Conservation (phyloP, 352 stramenopile genomes). For the Phytophthora podocarpi region DNA sequence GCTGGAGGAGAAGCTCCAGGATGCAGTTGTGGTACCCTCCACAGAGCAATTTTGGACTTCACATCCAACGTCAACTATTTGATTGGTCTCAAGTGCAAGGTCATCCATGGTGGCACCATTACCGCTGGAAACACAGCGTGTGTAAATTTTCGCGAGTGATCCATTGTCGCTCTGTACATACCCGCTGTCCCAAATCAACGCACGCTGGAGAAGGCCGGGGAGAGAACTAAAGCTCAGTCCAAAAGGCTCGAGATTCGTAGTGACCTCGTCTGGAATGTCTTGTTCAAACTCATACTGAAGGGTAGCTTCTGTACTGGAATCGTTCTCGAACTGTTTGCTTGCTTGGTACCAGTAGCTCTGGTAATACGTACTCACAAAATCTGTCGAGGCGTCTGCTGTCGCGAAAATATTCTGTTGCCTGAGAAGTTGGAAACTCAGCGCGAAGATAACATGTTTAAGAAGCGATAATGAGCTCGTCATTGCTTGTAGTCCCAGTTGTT, state of each 20-base stretch:
- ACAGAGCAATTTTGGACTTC: conserved; percentile 9
- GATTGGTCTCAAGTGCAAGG: conserved; percentile 4
- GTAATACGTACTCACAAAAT: conserved; percentile 33
- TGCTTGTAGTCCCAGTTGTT: conserved; percentile 6
- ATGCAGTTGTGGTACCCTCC: neutral
- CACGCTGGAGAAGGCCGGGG: conserved; percentile 34
- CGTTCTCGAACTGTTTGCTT: neutral
- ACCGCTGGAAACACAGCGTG: conserved; percentile 16
- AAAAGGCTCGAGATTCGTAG: conserved; percentile 16
- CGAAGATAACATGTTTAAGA: neutral
- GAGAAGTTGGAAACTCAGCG: neutral
- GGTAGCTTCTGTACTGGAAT: neutral
- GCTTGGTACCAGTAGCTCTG: conserved; percentile 21
- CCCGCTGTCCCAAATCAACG: conserved; percentile 46
- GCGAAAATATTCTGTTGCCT: neutral
- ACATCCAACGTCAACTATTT: conserved; percentile 13
- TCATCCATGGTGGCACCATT: conserved; percentile 19
- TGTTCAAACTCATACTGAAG: neutral
- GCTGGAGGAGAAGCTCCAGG: conserved; percentile 21
- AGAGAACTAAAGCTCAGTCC: conserved; percentile 29
- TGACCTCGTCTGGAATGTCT: conserved; percentile 30
- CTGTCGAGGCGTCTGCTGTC: neutral
- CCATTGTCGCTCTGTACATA: conserved; percentile 26
- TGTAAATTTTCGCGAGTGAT: conserved; percentile 29
- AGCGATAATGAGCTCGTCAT: neutral